Evolutionary conservation across 768 basidiomycete species (phyloP), one percentile per base, ranked within the genome.

Genomic region (Amanita jacksonii): DNA sequence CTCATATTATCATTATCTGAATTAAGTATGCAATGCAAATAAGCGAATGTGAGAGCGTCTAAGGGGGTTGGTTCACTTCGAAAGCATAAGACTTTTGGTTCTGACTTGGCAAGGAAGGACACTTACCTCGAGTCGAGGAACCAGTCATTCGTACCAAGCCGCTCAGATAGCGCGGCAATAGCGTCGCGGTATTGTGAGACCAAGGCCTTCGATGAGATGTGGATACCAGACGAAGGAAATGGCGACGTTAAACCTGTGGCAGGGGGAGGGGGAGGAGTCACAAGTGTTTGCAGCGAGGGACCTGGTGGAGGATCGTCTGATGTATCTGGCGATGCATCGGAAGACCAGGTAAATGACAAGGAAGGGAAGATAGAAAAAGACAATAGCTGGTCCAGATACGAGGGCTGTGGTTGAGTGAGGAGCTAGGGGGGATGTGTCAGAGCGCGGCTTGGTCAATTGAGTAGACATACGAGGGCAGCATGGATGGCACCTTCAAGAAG

Each of bases 31-130:
- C 66, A 69, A 58, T 88, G 79, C 9, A 91, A 65, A 53, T 91
- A 91, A 1, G 88, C 87, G 56, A 90, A 91, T 5, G 75, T 66
- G 34, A 89, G 74, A 2, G 88, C 87, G 55, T 91, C 88, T 10
- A 91, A 75, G 0, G 81, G 73, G 1, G 88, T 91, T 16, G 88
- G 83, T 19, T 68, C 66, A 38, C 87, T 91, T 46, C 23, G 28
- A 38, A 39, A 24, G 18, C 22, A 43, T 16, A 38, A 25, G 7
- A 47, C 12, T 13, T 37, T n/a, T 22, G 19, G 28, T 19, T 19
- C 20, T 35, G 31, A 8, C 22, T 36, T 7, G 30, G 43, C 41
- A 30, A 8, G 37, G 25, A 6, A 38, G 2, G 9, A n/a, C 18
- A 49, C 51, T 53, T 56, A 88, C 88, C 61, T 63, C 9, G 85